A percentile compares a stretch with the other conserved stretches of the same genome.
These are phyloP conservation scores for Xylaria scruposa DNA, from an alignment of 495 filamentous ascomycete genomes.

Conservation along the genomic window DNA sequence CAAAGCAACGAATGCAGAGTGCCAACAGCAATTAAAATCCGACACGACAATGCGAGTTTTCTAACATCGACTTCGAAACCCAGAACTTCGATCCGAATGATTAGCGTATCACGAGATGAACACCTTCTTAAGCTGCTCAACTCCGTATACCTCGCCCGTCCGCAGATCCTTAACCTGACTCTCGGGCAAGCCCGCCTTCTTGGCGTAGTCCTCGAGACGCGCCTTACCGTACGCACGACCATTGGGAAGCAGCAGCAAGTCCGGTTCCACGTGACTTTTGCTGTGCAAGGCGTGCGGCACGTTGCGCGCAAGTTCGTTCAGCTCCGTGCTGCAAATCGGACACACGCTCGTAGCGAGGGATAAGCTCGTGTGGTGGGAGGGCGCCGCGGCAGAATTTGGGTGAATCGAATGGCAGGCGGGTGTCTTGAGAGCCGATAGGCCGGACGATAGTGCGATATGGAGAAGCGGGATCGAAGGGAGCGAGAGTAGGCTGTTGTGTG, in stretches of 20 bases:
- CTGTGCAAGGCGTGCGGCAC: conserved; percentile 94
- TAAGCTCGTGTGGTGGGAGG: conserved; percentile 45
- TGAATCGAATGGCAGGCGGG: conserved; percentile 84
- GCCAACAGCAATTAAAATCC: background rate
- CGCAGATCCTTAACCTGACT: conserved; percentile 83
- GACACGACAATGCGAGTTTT: background rate
- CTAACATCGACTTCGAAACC: background rate
- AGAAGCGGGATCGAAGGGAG: conserved; percentile 84
- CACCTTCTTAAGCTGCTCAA: conserved; percentile 78
- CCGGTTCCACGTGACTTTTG: conserved; percentile 88
- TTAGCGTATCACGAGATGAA: conserved; percentile 66
- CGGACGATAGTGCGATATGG: conserved; percentile 88
- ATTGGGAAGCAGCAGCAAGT: conserved; percentile 87
- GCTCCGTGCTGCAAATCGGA: conserved; percentile 92
- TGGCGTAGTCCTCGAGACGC: conserved; percentile 74
- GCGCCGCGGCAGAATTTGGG: conserved; percentile 36
- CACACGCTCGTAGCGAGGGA: conserved; percentile 65
- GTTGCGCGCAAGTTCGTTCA: conserved; percentile 86
- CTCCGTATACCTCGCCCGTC: conserved; percentile 69
- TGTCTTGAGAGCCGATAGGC: conserved; percentile 93
- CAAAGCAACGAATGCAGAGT: background rate
- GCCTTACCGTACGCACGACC: conserved; percentile 82
- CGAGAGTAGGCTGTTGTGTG: conserved; percentile 86
- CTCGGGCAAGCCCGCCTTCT: conserved; percentile 68
- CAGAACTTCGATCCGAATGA: background rate